Base-by-base conservation (phyloP, 352 stramenopile genomes). In the Pythium volutum region DNA sequence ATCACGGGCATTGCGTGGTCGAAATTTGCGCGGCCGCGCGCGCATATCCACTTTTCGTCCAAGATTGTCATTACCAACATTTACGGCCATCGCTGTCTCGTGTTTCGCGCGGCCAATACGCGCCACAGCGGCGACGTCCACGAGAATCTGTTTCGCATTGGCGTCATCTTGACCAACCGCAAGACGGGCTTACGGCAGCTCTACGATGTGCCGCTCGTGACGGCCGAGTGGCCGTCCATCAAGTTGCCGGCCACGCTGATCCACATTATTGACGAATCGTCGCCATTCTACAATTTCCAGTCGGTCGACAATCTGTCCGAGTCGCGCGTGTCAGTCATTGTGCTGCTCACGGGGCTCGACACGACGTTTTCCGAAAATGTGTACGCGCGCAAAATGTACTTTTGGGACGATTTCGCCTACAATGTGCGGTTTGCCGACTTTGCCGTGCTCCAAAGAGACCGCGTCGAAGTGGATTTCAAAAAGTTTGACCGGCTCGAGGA, bases 361-460 rank as follows among this genome's bases (percentile, higher is more conserved):
- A 93, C 80, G 25, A 93, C 84, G 8, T 93, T 93, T 62, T 83
- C 75, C 4, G 84, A 93, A 55, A 93, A 91, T 60, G 84, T 93
- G 38, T 93, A 93, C 52, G 84, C 84, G 15, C 84, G 84, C 20
- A 90, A 91, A 51, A 91, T 89, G 81, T 93, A 93, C 72, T 93
- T 93, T 50, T 93, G 80, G 80, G 79, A 93, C 49, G 80, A 93
- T n/a, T 93, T 93, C 59, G 84, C 77, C 26, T 91, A 75, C 69
- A 76, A 90, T 50, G 84, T 80, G 74, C 77, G 74, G 50, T 93
- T 93, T 53, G 80, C 69, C 12, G 82, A 93, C 67, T 89, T 89
- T 55, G 81, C 83, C n/a, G 61, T 87, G 33, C 73, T 93, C 34
- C 72, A 84, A 57, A 77, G 80, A 20, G 81, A 91, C 47, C 58